These are phyloP conservation scores for Mimosa bimucronata DNA, from an alignment of 306 rosid species.

Conservation along the genomic window DNA sequence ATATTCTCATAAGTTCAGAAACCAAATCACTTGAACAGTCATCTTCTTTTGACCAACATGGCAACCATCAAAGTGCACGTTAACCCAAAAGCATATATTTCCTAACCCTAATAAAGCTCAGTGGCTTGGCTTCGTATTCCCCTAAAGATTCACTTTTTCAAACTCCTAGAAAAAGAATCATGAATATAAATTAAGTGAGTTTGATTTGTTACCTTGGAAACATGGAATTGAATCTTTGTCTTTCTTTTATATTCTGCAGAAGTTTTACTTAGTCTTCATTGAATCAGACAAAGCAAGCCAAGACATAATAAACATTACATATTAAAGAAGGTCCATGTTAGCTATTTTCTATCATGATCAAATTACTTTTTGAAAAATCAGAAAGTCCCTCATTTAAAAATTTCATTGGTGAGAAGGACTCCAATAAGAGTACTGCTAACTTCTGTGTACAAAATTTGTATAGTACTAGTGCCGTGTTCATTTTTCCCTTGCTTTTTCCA, in stretches of 20 bases:
- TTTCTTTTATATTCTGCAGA: not conserved
- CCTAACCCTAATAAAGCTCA: constrained; percentile 1
- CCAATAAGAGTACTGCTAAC: no score
- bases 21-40: constrained; percentile 27
- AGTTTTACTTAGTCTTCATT: not conserved
- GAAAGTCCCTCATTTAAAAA: no score
- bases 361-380: not conserved
- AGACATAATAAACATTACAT: no score
- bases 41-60: constrained; percentile 48
- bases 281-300: not conserved
- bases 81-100: constrained; percentile 42
- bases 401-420: no score
- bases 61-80: constrained; percentile 41
- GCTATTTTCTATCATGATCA: not conserved
- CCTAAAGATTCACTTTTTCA: constrained; percentile 61
- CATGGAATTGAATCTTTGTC: constrained; percentile 3
- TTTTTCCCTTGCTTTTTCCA: not conserved
- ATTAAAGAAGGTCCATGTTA: not conserved
- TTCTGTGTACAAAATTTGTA: no score
- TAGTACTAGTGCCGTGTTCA: no score
- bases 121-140: not conserved
- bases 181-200: constrained; percentile 15
- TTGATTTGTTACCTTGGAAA: constrained; percentile 23
- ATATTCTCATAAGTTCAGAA: constrained; percentile 30
- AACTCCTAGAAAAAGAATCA: constrained; percentile 55